A percentile compares a stretch with the other conserved stretches of the same genome.
Evolutionary conservation across 108 stramenopile genomes (phyloP).

Genomic region (Nitzschia palea): DNA sequence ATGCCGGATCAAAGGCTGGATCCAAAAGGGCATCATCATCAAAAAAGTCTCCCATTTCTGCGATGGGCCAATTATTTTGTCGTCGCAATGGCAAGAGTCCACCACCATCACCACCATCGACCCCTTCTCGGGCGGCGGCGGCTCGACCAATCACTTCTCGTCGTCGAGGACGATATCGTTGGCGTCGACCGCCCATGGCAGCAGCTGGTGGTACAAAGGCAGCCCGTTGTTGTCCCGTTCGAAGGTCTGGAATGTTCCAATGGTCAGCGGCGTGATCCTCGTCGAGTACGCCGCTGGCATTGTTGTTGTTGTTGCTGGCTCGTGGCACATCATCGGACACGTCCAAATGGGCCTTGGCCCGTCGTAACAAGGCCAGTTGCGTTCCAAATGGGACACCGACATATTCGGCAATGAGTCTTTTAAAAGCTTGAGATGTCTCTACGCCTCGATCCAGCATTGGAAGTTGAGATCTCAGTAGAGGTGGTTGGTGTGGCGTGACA

Average conservation of each 20-base stretch:
- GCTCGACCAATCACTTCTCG: too few relatives aligned
- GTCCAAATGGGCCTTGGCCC: conserved; percentile 7
- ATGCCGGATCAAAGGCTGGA: neutral
- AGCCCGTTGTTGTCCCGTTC: conserved; percentile 1
- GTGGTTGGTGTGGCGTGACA: conserved; percentile 3
- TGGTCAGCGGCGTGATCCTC: too few relatives aligned
- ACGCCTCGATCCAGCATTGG: conserved; percentile 36
- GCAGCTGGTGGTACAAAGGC: neutral
- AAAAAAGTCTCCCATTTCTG: neutral
- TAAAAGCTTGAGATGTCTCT: conserved; percentile 43
- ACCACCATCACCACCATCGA: neutral
- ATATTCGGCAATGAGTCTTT: conserved; percentile 35
- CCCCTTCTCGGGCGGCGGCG: neutral
- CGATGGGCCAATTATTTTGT: neutral
- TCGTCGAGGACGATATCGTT: neutral
- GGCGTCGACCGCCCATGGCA: neutral
- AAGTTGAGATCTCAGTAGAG: conserved; percentile 10
- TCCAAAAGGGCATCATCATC: neutral
- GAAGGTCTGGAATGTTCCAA: too few relatives aligned
- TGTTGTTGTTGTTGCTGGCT: too few relatives aligned
- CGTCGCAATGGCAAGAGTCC: too few relatives aligned
- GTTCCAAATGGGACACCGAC: conserved; percentile 30
- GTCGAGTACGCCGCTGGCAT: too few relatives aligned
- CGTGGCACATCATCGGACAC: neutral
- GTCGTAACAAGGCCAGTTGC: conserved; percentile 20